Conservation (phyloP, 2,329 filamentous ascomycete species). For the Metarhizium anisopliae region DNA sequence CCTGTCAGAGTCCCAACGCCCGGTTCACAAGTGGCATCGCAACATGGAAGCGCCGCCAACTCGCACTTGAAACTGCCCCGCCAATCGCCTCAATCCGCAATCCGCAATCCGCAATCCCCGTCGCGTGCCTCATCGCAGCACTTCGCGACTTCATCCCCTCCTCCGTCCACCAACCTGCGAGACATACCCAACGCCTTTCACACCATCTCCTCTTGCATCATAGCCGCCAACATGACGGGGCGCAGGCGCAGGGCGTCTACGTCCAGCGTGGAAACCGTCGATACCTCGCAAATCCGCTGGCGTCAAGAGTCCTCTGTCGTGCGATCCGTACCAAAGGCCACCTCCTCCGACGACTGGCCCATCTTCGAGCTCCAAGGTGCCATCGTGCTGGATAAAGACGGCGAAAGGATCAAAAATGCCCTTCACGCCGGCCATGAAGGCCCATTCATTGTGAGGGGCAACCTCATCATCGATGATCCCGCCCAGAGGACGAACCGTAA, state of each 20-base stretch:
- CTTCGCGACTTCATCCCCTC: neutral
- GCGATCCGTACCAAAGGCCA: conserved; percentile 15
- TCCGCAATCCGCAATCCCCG: neutral
- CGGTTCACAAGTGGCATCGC: no score
- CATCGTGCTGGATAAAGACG: conserved; percentile 46
- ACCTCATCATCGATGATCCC: conserved; percentile 42
- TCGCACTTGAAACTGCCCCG: neutral
- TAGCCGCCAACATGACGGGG: conserved; percentile 23
- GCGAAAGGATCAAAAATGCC: conserved; percentile 47
- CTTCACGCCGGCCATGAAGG: conserved; percentile 50
- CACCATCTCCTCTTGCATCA: neutral
- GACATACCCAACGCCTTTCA: neutral
- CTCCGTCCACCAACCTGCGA: neutral
- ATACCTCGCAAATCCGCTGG: conserved; percentile 26
- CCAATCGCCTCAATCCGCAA: neutral
- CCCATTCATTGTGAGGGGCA: conserved; percentile 53
- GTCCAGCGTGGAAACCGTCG: conserved; percentile 35
- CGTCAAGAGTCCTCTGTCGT: conserved; percentile 26
- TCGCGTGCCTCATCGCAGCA: neutral
- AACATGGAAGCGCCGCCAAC: no score
- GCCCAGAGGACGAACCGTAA: conserved; percentile 24
- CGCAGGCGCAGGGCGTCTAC: conserved; percentile 33
- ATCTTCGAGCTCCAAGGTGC: conserved; percentile 54
- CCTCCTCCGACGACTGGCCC: conserved; percentile 44
- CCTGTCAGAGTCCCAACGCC: no score